Evolutionary conservation across 345 rosid genomes (phyloP).

Genomic region (Sisymbrium altissimum): DNA sequence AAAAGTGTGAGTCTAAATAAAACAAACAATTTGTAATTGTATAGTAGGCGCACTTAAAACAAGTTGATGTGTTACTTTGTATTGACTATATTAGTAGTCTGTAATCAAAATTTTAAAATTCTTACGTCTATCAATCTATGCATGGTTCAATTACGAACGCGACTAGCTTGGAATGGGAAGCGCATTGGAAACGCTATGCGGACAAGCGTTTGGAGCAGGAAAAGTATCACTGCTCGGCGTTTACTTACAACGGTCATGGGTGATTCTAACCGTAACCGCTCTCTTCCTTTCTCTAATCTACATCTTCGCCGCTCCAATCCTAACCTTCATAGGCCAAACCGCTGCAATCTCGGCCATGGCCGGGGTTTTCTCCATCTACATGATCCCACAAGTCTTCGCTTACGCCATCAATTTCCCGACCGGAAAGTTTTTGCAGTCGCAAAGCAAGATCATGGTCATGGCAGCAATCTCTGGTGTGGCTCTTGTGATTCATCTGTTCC

Average conservation of each 20-base stretch:
- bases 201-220: constrained; percentile 91
- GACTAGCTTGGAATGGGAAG: constrained; percentile 95
- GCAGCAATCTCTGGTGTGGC: constrained; percentile 57
- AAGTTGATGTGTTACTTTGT: not conserved
- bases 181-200: constrained; percentile 88
- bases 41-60: not conserved
- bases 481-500: constrained; percentile 49
- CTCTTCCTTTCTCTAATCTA: constrained; percentile 50
- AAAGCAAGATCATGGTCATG: constrained; percentile 89
- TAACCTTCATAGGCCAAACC: constrained; percentile 73
- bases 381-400: constrained; percentile 87
- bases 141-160: not conserved
- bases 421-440: constrained; percentile 81
- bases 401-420: constrained; percentile 71
- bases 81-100: not conserved
- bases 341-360: constrained; percentile 56
- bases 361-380: constrained; percentile 62
- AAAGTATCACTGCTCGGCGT: constrained; percentile 77
- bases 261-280: constrained; percentile 62
- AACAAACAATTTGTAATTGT: not conserved
- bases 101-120: not conserved
- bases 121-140: not conserved
- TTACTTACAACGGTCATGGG: constrained; percentile 93
- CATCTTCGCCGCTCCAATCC: constrained; percentile 52
- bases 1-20: not conserved